phyloP scores from a whole-genome alignment of 768 basidiomycete species.

The Tricholoma terreum region DNA sequence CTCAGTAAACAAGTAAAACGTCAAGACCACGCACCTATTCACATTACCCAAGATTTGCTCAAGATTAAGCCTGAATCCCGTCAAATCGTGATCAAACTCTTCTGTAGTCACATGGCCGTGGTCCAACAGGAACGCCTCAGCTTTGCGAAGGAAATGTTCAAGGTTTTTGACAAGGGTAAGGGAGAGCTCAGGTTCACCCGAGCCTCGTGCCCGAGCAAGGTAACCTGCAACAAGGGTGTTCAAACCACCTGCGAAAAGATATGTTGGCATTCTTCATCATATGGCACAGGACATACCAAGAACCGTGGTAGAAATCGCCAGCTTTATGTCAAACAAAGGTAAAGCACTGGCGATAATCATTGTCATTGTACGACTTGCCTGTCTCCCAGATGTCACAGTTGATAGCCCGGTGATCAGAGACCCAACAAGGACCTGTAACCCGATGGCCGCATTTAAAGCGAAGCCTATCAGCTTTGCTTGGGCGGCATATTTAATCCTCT shows the following conservation, averaged over 20 bases:
- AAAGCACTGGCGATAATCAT: not conserved
- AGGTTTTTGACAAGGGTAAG: conserved; percentile 55
- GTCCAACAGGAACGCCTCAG: conserved; percentile 56
- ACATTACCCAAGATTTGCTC: conserved; percentile 47
- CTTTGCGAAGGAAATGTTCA: conserved; percentile 65
- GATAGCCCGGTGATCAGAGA: conserved; percentile 67
- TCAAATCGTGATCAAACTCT: conserved; percentile 36
- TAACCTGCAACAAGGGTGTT: conserved; percentile 72
- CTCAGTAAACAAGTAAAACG: not conserved
- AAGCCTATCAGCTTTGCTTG: conserved; percentile 44
- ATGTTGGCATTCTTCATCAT: too few relatives aligned
- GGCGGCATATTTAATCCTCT: conserved; percentile 43
- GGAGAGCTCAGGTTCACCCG: conserved; percentile 67
- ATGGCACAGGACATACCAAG: conserved; percentile 27
- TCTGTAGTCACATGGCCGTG: conserved; percentile 39
- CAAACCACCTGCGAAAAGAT: conserved; percentile 45
- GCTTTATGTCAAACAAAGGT: conserved; percentile 22
- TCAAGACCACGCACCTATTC: conserved; percentile 24
- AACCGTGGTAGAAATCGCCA: conserved; percentile 34
- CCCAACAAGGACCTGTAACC: conserved; percentile 61
- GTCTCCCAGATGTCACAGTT: conserved; percentile 39
- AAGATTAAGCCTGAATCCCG: conserved; percentile 36
- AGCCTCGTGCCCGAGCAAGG: conserved; percentile 66
- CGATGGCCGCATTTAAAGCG: conserved; percentile 51
- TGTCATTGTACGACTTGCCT: conserved; percentile 30